A percentile compares a stretch with the other conserved stretches of the same genome.
These are phyloP conservation scores for Colletotrichum neosansevieriae DNA, from an alignment of 2,329 filamentous ascomycete species.

Conservation along the genomic window DNA sequence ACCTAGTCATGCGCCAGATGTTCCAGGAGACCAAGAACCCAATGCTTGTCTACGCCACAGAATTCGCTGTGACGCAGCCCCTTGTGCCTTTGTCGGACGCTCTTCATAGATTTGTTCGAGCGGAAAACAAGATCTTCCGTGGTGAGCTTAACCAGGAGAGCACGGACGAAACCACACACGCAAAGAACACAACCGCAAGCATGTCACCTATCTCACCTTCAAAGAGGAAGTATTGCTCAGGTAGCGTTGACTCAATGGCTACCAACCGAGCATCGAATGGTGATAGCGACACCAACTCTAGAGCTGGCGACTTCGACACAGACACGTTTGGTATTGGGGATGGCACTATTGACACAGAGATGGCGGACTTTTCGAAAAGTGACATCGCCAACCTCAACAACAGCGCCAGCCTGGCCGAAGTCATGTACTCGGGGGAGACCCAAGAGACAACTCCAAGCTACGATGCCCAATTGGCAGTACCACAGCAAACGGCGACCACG, in stretches of 20 bases:
- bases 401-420: constrained; percentile 3
- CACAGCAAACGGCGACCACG: constrained; percentile 36
- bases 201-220: constrained; percentile 51
- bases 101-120: constrained; percentile 60
- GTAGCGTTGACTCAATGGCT: constrained; percentile 61
- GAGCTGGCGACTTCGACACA: constrained; percentile 38
- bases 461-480: constrained; percentile 28
- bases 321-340: constrained; percentile 47
- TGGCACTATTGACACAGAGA: constrained; percentile 44
- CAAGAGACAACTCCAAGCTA: constrained; percentile 40
- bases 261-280: constrained; percentile 59
- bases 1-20: constrained; percentile 59
- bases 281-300: constrained; percentile 43
- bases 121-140: constrained; percentile 65
- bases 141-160: constrained; percentile 60
- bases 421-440: constrained; percentile 26
- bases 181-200: constrained; percentile 9
- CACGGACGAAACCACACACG: constrained; percentile 38
- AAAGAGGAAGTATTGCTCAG: constrained; percentile 59
- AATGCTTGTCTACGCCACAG: constrained; percentile 66
- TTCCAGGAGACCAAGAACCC: constrained; percentile 62
- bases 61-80: constrained; percentile 56
- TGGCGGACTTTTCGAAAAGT: constrained; percentile 43
- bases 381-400: neutral
- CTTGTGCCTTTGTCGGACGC: constrained; percentile 53